Evolutionary conservation across 805 yeast genomes (phyloP).

Genomic region (Candida anglica): DNA sequence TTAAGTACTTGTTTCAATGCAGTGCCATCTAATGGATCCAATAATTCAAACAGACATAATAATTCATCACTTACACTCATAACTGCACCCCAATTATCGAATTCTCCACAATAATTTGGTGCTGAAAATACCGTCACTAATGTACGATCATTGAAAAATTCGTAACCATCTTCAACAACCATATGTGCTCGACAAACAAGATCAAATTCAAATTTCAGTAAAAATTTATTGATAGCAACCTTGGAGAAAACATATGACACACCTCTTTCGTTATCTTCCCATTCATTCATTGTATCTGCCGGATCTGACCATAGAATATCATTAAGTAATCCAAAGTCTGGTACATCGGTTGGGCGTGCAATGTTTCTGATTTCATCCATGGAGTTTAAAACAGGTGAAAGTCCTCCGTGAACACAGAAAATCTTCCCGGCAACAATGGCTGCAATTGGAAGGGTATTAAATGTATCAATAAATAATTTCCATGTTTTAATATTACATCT

Average conservation of each 20-base stretch:
- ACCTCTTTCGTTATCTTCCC: slow-evolving; percentile 88
- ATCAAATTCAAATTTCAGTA: slow-evolving; percentile 72
- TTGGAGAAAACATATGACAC: slow-evolving; percentile 77
- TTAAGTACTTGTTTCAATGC: slow-evolving; percentile 94
- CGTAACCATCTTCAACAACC: slow-evolving; percentile 84
- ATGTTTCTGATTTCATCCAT: slow-evolving; percentile 74
- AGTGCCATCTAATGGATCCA: slow-evolving; percentile 90
- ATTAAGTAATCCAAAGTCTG: slow-evolving; percentile 74
- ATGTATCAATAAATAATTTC: slow-evolving; percentile 91
- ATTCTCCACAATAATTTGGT: slow-evolving; percentile 79
- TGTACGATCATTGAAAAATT: slow-evolving; percentile 67
- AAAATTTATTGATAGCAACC: slow-evolving; percentile 74
- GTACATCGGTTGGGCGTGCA: slow-evolving; percentile 82
- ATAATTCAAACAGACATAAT: slow-evolving; percentile 85
- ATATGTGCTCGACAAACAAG: slow-evolving; percentile 82
- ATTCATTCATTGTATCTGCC: slow-evolving; percentile 74
- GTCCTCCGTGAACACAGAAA: slow-evolving; percentile 86
- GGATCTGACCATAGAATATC: slow-evolving; percentile 86
- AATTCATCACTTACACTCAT: slow-evolving; percentile 95
- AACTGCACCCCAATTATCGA: slow-evolving; percentile 96
- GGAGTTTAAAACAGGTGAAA: slow-evolving; percentile 67
- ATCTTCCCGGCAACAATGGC: slow-evolving; percentile 95
- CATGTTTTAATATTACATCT: slow-evolving; percentile 89
- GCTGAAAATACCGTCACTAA: slow-evolving; percentile 73
- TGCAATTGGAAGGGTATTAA: slow-evolving; percentile 92